phyloP scores from a whole-genome alignment of 257 asterid species.

The Apocynum venetum region DNA sequence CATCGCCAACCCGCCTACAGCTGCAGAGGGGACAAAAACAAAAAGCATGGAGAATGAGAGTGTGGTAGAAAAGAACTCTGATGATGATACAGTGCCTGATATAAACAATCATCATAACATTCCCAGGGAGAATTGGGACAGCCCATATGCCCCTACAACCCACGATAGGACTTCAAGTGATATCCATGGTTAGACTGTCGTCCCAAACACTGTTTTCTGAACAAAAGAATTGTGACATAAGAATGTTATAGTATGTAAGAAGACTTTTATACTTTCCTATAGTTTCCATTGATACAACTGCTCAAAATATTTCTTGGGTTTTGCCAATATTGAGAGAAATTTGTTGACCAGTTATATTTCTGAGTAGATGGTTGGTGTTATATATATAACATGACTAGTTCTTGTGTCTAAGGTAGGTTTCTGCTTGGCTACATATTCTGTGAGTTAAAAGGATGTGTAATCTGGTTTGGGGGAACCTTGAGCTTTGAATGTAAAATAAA shows the following conservation, averaged over 20 bases:
- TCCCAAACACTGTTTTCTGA: not conserved
- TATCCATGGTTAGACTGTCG: not conserved
- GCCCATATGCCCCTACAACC: constrained; percentile 22
- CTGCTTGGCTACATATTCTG: no score
- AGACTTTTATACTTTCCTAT: not conserved
- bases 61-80: not conserved
- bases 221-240: not conserved
- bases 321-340: not conserved
- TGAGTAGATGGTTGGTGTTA: not conserved
- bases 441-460: not conserved
- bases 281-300: not conserved
- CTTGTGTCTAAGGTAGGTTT: not conserved
- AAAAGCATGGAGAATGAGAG: no score
- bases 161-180: not conserved
- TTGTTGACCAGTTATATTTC: not conserved
- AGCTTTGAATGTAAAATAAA: not conserved
- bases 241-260: not conserved
- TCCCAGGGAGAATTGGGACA: constrained; percentile 47
- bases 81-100: constrained; percentile 13
- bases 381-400: not conserved
- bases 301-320: not conserved
- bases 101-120: constrained; percentile 39
- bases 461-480: not conserved
- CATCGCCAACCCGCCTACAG: no score
- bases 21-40: no score